Evolutionary conservation across 2,329 filamentous ascomycete species (phyloP), one percentile per base, ranked within the genome.

Genomic region (Sporothrix schenckii): DNA sequence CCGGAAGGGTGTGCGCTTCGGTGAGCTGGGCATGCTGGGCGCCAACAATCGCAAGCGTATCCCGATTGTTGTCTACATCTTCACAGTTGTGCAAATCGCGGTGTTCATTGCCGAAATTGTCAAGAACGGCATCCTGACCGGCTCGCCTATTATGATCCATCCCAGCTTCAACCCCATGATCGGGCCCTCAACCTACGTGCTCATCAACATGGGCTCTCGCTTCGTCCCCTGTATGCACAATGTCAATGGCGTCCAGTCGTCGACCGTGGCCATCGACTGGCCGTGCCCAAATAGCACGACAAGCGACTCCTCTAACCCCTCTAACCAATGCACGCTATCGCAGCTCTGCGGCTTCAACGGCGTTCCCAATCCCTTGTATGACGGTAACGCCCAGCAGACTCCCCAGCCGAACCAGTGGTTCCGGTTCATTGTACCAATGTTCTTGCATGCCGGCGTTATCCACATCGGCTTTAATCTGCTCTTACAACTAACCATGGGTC

Each of bases 151-250:
- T 77, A 87, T 89, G 82, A 94, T 89, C 68, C 87, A 94, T 70
- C 95, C 95, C 1, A 86, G 85, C 19, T 97, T 99, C 83, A 99
- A 98, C 81, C 91, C 92, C 71, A 97, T 99, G 93, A 97, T 99
- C 77, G 95, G 95, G 0, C 95, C 95, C 0, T 97, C 94, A 5
- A 87, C 90, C 1, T 92, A 93, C 75, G 88, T 98, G 30, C 88
- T 97, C 76, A 97, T 98, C 83, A 97, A 97, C 80, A 97, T 99
- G 92, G 95, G 95, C 71, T 92, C 94, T 53, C 90, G 95, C 72
- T 99, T 92, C 78, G 88, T 91, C 3, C 92, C 94, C 7, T 99
- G 95, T 80, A 99, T 99, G 95, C 94, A 94, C 82, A 93, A 92
- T 75, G 86, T 92, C 74, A 79, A 86, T 56, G 86, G 84, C 61